These are phyloP conservation scores for Mycena sp. DNA, from an alignment of 1,284 basidiomycete genomes.

Conservation along the genomic window DNA sequence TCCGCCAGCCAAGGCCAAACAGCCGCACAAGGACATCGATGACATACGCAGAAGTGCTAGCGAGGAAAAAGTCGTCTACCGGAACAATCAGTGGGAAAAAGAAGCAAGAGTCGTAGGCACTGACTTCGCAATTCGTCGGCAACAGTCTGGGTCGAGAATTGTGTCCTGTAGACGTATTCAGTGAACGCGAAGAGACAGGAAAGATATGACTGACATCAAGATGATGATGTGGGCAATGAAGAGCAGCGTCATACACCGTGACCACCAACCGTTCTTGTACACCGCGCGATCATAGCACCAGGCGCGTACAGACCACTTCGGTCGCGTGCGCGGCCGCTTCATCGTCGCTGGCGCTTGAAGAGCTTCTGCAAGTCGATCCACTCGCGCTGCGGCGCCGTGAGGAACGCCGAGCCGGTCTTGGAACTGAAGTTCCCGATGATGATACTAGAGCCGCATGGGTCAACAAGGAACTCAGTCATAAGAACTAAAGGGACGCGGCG, in stretches of 20 bases:
- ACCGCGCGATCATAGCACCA: conserved; percentile 97
- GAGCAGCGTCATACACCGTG: conserved; percentile 81
- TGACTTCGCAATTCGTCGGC: conserved; percentile 76
- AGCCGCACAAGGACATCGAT: conserved; percentile 84
- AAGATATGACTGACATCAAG: conserved; percentile 72
- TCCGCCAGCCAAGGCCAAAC: conserved; percentile 86
- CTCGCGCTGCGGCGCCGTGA: conserved; percentile 91
- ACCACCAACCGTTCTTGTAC: conserved; percentile 96
- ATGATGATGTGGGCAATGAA: conserved; percentile 89
- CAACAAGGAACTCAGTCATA: conserved; percentile 27
- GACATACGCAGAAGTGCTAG: conserved; percentile 78
- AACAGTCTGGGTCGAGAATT: conserved; percentile 71
- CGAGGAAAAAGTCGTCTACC: conserved; percentile 83
- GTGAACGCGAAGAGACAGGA: conserved; percentile 14
- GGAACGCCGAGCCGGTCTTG: conserved; percentile 84
- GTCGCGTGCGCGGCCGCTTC: conserved; percentile 75
- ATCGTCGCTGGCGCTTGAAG: conserved; percentile 89
- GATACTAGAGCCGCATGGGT: conserved; percentile 81
- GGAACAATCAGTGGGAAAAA: conserved; percentile 22
- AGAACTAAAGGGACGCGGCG: background rate
- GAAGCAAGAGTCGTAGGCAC: conserved; percentile 34
- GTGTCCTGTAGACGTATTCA: conserved; percentile 66
- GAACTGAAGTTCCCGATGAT: conserved; percentile 96
- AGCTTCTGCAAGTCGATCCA: conserved; percentile 96
- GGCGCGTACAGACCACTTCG: conserved; percentile 63